These are phyloP conservation scores for Blastosporella zonata DNA, from an alignment of 1,284 basidiomycete species.

Conservation along the genomic window DNA sequence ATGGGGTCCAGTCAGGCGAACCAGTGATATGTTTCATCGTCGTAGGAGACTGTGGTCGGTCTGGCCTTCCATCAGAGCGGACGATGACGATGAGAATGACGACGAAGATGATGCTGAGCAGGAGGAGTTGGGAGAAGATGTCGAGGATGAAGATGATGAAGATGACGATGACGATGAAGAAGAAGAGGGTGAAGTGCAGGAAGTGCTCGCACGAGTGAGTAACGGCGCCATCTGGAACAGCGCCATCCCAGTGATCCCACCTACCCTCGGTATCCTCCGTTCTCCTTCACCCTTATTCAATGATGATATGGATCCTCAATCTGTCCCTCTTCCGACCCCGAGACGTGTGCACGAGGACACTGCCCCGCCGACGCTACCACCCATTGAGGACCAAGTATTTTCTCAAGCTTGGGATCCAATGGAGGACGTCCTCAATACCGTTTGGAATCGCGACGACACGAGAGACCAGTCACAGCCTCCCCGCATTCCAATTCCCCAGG, in stretches of 20 bases:
- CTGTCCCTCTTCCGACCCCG: neutral
- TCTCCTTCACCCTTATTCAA: constrained; percentile 15
- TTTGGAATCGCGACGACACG: constrained; percentile 2
- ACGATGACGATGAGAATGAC: neutral
- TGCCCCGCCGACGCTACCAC: constrained; percentile 27
- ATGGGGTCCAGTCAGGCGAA: neutral
- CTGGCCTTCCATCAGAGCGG: constrained; percentile 6
- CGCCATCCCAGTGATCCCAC: constrained; percentile 13
- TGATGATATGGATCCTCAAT: constrained; percentile 10
- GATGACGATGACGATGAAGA: neutral
- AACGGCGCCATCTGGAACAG: constrained; percentile 5
- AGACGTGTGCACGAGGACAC: constrained; percentile 9
- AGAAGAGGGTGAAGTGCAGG: constrained; percentile 10
- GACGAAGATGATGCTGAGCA: constrained; percentile 10
- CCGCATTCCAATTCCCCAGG: constrained; percentile 4
- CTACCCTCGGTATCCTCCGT: constrained; percentile 12
- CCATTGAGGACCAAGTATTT: constrained; percentile 19
- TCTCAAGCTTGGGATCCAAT: constrained; percentile 8
- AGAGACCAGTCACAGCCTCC: constrained; percentile 1
- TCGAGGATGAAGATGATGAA: neutral
- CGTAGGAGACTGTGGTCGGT: neutral
- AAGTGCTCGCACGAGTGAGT: neutral
- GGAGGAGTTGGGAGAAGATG: constrained; percentile 3
- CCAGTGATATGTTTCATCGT: neutral
- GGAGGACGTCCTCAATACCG: constrained; percentile 14